These are phyloP conservation scores for Emmonsiellopsis sp. DNA, from an alignment of 2,329 filamentous ascomycete species.

Conservation along the genomic window DNA sequence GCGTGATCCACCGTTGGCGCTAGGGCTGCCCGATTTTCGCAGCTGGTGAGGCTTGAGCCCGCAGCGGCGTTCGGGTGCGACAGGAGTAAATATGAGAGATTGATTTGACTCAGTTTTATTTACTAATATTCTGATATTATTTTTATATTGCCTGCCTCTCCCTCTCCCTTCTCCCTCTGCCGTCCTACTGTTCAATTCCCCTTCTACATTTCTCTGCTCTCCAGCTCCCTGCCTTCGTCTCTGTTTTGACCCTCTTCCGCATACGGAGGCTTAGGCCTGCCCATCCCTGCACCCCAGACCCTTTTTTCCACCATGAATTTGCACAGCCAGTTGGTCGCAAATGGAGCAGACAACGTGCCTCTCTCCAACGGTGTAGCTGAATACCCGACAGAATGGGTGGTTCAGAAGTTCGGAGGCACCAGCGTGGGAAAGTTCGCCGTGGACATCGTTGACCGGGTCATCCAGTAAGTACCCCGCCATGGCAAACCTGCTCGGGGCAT, in stretches of 20 bases:
- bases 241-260: neutral
- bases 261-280: conserved; percentile 1
- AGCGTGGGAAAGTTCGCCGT: conserved; percentile 89
- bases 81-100: neutral
- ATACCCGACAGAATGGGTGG: conserved; percentile 52
- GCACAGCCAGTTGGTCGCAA: conserved; percentile 5
- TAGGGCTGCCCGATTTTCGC: neutral
- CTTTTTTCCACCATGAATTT: conserved; percentile 8
- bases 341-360: conserved; percentile 12
- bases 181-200: neutral
- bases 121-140: neutral
- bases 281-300: neutral
- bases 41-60: neutral
- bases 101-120: neutral
- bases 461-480: conserved; percentile 39
- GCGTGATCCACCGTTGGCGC: conserved; percentile 3
- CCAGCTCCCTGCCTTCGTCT: neutral
- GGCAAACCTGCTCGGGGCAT: neutral
- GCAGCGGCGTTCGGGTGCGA: neutral
- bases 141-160: neutral
- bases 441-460: conserved; percentile 63
- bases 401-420: conserved; percentile 93
- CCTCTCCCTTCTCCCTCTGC: neutral
- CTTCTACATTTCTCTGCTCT: too few species aligned
- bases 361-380: conserved; percentile 15